phyloP scores from a whole-genome alignment of 2,329 filamentous ascomycete genomes.

The Pseudocercospora cruenta region DNA sequence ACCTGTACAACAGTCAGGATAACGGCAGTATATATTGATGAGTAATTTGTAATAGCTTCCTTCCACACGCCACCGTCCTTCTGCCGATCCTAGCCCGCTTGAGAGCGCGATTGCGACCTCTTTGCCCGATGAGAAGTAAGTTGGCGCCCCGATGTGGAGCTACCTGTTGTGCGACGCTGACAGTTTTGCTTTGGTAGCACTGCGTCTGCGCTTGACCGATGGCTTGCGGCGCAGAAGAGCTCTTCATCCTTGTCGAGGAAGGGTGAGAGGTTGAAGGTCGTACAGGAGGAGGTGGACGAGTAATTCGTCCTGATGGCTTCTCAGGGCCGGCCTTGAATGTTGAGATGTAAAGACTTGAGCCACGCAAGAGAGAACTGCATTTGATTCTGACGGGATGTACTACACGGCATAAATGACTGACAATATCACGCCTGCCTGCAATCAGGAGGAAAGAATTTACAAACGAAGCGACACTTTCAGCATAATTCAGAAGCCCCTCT shows the following conservation, averaged over 20 bases:
- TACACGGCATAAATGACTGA: too few relatives aligned
- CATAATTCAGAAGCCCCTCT: too few relatives aligned
- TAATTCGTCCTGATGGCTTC: background rate
- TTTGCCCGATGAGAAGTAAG: constrained; percentile 36
- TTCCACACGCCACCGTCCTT: constrained; percentile 3
- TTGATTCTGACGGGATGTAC: too few relatives aligned
- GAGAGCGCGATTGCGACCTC: constrained; percentile 30
- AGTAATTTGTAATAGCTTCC: constrained; percentile 10
- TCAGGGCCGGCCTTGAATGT: too few relatives aligned
- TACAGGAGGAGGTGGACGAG: constrained; percentile 32
- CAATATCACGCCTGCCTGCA: too few relatives aligned
- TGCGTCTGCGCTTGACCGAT: constrained; percentile 31
- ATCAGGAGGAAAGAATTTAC: too few relatives aligned
- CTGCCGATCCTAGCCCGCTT: constrained; percentile 21
- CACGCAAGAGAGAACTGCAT: too few relatives aligned
- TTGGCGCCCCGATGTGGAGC: constrained; percentile 2
- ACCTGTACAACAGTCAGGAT: constrained; percentile 25
- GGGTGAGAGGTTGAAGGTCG: constrained; percentile 29
- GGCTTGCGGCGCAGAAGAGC: constrained; percentile 34
- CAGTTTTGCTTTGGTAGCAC: constrained; percentile 25
- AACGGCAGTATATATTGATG: constrained; percentile 25
- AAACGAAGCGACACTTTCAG: too few relatives aligned
- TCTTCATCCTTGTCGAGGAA: constrained; percentile 25
- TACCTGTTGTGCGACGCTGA: background rate
- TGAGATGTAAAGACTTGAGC: too few relatives aligned